Conservation (phyloP, 2,329 filamentous ascomycete genomes). For the Colletotrichum camelliae region DNA sequence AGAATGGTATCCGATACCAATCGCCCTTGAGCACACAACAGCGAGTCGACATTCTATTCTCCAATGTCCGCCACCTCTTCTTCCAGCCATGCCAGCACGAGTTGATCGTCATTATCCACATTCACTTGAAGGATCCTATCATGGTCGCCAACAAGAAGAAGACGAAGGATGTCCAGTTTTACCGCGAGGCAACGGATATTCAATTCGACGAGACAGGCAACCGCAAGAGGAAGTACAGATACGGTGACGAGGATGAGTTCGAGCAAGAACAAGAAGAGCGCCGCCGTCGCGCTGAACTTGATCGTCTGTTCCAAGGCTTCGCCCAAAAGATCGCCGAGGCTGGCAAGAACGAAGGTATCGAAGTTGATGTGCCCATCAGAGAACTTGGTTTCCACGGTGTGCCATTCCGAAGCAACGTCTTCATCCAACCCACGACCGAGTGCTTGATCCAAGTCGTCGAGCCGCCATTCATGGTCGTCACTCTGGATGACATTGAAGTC, state of each 20-base stretch:
- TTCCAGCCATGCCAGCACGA: conserved; percentile 98
- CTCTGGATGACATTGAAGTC: conserved; percentile 93
- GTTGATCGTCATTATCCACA: conserved; percentile 96
- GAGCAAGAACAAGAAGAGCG: conserved; percentile 98
- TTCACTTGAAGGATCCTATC: conserved; percentile 97
- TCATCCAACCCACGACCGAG: conserved; percentile 95
- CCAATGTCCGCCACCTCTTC: conserved; percentile 97
- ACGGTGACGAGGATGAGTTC: conserved; percentile 98
- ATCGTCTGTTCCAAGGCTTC: conserved; percentile 94
- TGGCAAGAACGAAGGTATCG: conserved; percentile 86
- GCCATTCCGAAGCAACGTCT: conserved; percentile 92
- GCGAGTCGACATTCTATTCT: conserved; percentile 92
- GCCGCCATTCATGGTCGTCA: conserved; percentile 94
- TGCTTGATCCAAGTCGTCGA: conserved; percentile 97
- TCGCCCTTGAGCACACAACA: conserved; percentile 81
- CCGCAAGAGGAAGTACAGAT: conserved; percentile 95
- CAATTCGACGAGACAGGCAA: conserved; percentile 99
- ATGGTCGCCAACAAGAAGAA: conserved; percentile 98
- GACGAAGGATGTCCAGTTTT: conserved; percentile 98
- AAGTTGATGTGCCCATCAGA: conserved; percentile 95
- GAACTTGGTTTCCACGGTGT: conserved; percentile 98
- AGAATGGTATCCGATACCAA: conserved; percentile 97
- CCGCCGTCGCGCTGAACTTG: conserved; percentile 86
- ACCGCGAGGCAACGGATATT: conserved; percentile 96
- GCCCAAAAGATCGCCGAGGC: conserved; percentile 98